These are phyloP conservation scores for Ziziphus jujuba DNA, from an alignment of 306 rosid species.

Conservation along the genomic window DNA sequence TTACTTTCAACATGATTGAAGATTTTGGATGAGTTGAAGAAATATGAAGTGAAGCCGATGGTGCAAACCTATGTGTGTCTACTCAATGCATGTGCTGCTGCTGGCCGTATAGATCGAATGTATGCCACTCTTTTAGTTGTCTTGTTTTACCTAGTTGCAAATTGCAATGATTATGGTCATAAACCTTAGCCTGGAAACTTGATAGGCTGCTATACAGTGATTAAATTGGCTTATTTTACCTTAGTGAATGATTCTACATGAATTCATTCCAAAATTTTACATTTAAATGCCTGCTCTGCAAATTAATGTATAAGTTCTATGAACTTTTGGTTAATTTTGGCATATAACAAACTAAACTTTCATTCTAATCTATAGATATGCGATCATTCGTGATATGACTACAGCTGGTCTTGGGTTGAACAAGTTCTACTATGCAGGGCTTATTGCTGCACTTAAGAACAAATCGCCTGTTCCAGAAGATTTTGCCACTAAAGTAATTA, in stretches of 20 bases:
- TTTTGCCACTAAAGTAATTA: conserved; percentile 71
- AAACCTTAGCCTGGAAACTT: background rate
- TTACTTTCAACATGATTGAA: conserved; percentile 26
- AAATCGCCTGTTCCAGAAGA: conserved; percentile 73
- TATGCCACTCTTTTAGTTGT: conserved; percentile 40
- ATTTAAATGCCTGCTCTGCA: background rate
- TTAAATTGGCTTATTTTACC: background rate
- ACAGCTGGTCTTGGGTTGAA: conserved; percentile 96
- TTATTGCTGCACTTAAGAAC: conserved; percentile 75
- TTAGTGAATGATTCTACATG: background rate
- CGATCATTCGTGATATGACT: conserved; percentile 94
- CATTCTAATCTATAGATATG: conserved; percentile 56
- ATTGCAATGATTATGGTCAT: background rate
- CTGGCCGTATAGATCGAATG: conserved; percentile 83
- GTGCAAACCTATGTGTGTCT: conserved; percentile 80
- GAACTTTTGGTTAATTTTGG: conserved; percentile 5
- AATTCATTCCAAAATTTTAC: background rate
- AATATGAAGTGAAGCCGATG: conserved; percentile 70
- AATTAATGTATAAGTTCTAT: background rate
- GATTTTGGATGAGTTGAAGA: conserved; percentile 93
- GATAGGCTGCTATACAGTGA: background rate
- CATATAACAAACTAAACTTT: background rate
- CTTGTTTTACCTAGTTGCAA: background rate
- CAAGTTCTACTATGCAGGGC: conserved; percentile 88
- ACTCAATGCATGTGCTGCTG: conserved; percentile 85